Conservation (phyloP, 1,139 yeast genomes). For the Suhomyces guaymorum region DNA sequence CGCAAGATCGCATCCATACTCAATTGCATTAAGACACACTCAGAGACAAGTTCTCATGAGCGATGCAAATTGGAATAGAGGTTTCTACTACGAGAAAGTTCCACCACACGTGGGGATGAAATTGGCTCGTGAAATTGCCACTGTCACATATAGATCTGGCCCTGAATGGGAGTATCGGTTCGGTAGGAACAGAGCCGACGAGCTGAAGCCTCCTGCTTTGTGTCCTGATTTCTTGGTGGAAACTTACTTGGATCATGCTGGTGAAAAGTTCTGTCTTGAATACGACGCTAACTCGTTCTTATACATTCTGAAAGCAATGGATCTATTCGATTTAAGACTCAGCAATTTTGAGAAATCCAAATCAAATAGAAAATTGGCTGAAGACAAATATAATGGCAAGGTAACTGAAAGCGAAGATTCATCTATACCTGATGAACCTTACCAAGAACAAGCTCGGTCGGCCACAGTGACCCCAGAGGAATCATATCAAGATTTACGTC, state of each 20-base stretch:
- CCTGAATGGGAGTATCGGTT: slow-evolving; percentile 96
- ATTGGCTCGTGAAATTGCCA: slow-evolving; percentile 88
- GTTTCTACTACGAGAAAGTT: slow-evolving; percentile 70
- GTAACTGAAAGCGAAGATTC: slow-evolving; percentile 18
- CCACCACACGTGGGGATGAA: slow-evolving; percentile 97
- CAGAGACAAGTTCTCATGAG: slow-evolving; percentile 94
- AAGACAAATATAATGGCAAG: slow-evolving; percentile 22
- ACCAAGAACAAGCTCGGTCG: slow-evolving; percentile 47
- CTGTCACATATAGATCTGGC: slow-evolving; percentile 91
- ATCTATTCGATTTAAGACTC: slow-evolving; percentile 77
- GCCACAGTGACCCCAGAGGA: slow-evolving; percentile 51
- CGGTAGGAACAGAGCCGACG: slow-evolving; percentile 86
- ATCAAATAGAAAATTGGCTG: slow-evolving; percentile 40
- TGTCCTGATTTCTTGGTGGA: slow-evolving; percentile 93
- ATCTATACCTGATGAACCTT: slow-evolving; percentile 56
- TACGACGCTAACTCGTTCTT: slow-evolving; percentile 89
- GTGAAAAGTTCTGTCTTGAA: slow-evolving; percentile 88
- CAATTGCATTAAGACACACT: slow-evolving; percentile 89
- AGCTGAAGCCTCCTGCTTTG: slow-evolving; percentile 74
- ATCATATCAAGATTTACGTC: slow-evolving; percentile 56
- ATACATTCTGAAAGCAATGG: slow-evolving; percentile 93
- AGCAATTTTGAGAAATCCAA: slow-evolving; percentile 47
- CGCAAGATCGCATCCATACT: slow-evolving; percentile 91
- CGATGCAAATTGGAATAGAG: slow-evolving; percentile 93
- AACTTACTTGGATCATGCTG: slow-evolving; percentile 91